Base-by-base conservation (phyloP, 1,139 yeast genomes). In the Hansenula lynferdii region DNA sequence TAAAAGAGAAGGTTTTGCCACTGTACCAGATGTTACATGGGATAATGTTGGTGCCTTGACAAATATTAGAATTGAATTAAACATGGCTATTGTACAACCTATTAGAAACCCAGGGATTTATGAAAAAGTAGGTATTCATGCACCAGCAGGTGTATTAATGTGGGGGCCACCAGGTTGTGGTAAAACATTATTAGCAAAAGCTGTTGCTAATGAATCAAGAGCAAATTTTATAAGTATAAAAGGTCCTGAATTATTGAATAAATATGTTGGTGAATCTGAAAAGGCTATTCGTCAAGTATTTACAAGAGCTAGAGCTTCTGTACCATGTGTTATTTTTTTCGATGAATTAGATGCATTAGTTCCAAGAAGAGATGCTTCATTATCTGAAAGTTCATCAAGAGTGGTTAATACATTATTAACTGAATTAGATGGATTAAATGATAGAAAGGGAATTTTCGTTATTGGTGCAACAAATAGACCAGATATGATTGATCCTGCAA, bases 151-250 rank as follows among this genome's bases (percentile, higher is more conserved):
- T 39, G 98, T 92, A 0, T 66, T 92, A 17, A 74, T 92, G 70
- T 92, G 98, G 98, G 99, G 99, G 0, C 99, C 98, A 2, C 98
- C 98, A 3, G 98, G 98, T 18, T 92, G 97, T 67, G 98, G 98
- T 72, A 92, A 92, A 58, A 92, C 98, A 0, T 69, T 92, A 40
- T 68, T 92, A 36, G 98, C 97, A 1, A 92, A 92, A 56, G 98
- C 97, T 0, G 97, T 92, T 10, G 98, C 98, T 12, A 90, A 92
- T 58, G 97, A 92, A 62, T 86, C 96, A 1, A 75, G 95, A 40
- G 97, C 97, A 8, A 92, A 92, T 58, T 92, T 92, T 61, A 92
- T 92, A 32, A 85, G 96, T 9, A 89, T 92, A 29, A 83, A 94
- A 48, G 98, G 98, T 2, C 97, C 98, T 0, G 98, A 92, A 59